phyloP scores from a whole-genome alignment of 257 asterid genomes.

The Voacanga thouarsii region DNA sequence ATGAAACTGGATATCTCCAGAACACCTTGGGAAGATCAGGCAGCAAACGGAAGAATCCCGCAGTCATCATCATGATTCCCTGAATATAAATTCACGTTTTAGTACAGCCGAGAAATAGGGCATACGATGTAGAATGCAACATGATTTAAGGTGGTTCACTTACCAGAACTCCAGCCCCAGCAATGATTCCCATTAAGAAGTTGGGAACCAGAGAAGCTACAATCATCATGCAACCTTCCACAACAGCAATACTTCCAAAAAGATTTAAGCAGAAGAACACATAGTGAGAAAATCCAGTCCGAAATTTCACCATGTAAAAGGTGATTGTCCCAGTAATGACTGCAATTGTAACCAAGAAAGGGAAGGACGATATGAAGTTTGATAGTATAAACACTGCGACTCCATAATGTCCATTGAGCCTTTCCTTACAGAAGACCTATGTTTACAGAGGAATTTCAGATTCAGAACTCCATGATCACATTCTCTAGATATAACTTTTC shows the following conservation, averaged over 20 bases:
- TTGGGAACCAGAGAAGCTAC: constrained; percentile 89
- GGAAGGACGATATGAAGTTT: constrained; percentile 79
- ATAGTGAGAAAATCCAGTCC: constrained; percentile 54
- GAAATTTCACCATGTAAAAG: constrained; percentile 66
- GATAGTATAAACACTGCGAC: constrained; percentile 71
- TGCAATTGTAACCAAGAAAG: constrained; percentile 68
- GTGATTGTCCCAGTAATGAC: constrained; percentile 63
- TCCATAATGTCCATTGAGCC: constrained; percentile 88
- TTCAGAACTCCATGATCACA: not conserved
- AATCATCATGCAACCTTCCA: constrained; percentile 94
- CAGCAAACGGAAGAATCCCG: constrained; percentile 75
- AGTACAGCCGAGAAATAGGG: not conserved
- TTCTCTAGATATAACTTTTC: not conserved
- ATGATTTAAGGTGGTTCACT: constrained; percentile 18
- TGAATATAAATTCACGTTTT: constrained; percentile 13
- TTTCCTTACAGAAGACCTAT: constrained; percentile 74
- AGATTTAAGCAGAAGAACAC: constrained; percentile 68
- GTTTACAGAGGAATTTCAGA: not conserved
- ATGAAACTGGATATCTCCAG: constrained; percentile 81
- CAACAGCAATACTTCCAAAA: constrained; percentile 80
- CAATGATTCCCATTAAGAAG: constrained; percentile 88
- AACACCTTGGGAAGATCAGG: constrained; percentile 65
- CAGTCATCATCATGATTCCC: constrained; percentile 98
- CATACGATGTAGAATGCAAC: not conserved
- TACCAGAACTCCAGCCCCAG: constrained; percentile 95